Evolutionary conservation across 768 basidiomycete genomes (phyloP), one percentile per base, ranked within the genome.

Genomic region (Tremella yokohamensis): DNA sequence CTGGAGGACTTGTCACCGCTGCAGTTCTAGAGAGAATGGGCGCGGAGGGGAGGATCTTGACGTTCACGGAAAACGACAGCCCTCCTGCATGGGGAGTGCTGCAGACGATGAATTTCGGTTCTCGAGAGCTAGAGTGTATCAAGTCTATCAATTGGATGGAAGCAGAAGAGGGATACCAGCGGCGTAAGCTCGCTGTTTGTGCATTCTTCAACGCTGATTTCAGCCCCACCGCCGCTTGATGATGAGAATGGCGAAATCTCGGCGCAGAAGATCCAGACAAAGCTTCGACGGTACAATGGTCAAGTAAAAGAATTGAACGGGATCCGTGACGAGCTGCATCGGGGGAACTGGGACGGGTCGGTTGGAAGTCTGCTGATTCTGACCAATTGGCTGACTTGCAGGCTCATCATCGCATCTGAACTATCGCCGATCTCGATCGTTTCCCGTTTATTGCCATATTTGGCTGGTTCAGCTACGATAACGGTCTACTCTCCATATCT

Each of bases 61-160:
- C 87, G 1, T 85, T 99, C 61, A 89, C 87, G 64, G 89, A 93
- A 61, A 83, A 86, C 29, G 94, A 97, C 67, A 90, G 88, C 12
- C 92, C 94, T 4, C 94, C 96, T 7, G 87, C 90, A 40, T 94
- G 90, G 75, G 88, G 89, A 12, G 83, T 91, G 19, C 76, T 91
- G 72, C 79, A 80, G 2, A 80, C 86, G 58, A 90, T 98, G 89
- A 98, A 98, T 77, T 90, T 92, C 69, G 78, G 83, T 13, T 79
- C 81, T 16, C 76, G 82, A 3, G 80, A 85, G 11, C 78, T 77
- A 47, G 84, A 85, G 0, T 69, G 66, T 54, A 64, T 75, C 13
- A 66, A 64, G 47, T 67, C 60, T 57, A 77, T 98, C 18, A 96
- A 96, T 74, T 99, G 94, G 94, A 88, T 89, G 20, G 87, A 89